Conservation (phyloP, 208 protist species). For the Leptomonas seymouri region DNA sequence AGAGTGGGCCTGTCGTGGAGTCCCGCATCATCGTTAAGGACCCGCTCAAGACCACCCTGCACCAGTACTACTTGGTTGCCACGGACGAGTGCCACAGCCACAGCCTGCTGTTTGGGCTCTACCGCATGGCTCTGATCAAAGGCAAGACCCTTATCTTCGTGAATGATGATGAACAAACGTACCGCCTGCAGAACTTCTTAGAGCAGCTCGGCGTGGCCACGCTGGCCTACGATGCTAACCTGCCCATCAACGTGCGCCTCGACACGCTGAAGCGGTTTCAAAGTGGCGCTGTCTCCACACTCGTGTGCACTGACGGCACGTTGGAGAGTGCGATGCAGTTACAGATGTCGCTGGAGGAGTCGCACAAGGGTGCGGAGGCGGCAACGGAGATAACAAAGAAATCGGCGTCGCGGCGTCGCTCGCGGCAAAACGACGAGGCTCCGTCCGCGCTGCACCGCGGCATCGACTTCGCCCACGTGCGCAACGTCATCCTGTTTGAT, state of each 20-base stretch:
- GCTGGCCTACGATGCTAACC: conserved; percentile 95
- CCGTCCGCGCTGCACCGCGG: conserved; percentile 91
- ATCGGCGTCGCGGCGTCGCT: conserved; percentile 18
- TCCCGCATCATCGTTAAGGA: conserved; percentile 64
- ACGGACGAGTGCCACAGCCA: conserved; percentile 93
- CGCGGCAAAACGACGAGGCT: conserved; percentile 22
- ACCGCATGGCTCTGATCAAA: conserved; percentile 92
- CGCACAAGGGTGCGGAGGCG: conserved; percentile 12
- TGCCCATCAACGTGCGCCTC: conserved; percentile 96
- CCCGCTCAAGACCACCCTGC: conserved; percentile 52
- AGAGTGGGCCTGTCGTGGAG: conserved; percentile 67
- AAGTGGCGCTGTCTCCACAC: conserved; percentile 91
- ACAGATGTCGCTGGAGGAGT: conserved; percentile 44
- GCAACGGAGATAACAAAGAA: neutral
- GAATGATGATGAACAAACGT: conserved; percentile 93
- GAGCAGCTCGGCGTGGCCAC: conserved; percentile 93
- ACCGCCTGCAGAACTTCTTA: conserved; percentile 96
- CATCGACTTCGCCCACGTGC: conserved; percentile 97
- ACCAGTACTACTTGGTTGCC: conserved; percentile 90
- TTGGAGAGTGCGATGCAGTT: conserved; percentile 79
- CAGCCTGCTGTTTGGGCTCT: conserved; percentile 94
- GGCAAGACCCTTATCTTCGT: conserved; percentile 98
- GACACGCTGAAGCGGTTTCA: conserved; percentile 97
- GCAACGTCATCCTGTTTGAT: conserved; percentile 97
- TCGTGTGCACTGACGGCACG: conserved; percentile 97